A percentile compares a stretch with the other conserved stretches of the same genome.
phyloP scores from a whole-genome alignment of 2,329 filamentous ascomycete species.

The Alternaria postmessia region DNA sequence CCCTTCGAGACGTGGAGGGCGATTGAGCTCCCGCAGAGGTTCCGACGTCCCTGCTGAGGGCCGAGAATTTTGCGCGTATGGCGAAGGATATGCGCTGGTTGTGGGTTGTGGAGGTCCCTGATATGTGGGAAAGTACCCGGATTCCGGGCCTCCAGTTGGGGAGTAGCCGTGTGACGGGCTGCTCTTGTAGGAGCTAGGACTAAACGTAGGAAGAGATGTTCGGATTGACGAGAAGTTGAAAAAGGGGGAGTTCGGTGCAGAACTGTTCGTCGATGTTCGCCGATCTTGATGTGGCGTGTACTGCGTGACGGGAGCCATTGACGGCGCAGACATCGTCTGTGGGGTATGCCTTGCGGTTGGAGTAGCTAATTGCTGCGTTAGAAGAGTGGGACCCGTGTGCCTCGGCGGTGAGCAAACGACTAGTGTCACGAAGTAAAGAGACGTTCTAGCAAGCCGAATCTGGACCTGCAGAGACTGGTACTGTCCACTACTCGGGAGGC shows the following conservation, averaged over 20 bases:
- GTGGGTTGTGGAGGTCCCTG: conserved; percentile 38
- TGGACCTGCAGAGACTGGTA: conserved; percentile 48
- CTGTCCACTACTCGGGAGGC: conserved; percentile 39
- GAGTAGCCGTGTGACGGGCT: conserved; percentile 48
- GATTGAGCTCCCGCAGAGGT: conserved; percentile 36
- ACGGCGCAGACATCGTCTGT: conserved; percentile 41
- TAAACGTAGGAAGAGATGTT: conserved; percentile 46
- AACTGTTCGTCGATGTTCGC: conserved; percentile 44
- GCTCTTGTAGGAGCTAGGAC: conserved; percentile 44
- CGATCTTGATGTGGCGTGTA: conserved; percentile 39
- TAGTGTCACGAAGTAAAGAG: conserved; percentile 57
- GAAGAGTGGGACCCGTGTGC: conserved; percentile 38
- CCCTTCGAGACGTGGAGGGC: conserved; percentile 38
- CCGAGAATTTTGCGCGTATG: conserved; percentile 39
- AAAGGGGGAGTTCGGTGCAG: conserved; percentile 46
- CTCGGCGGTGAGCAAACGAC: conserved; percentile 45
- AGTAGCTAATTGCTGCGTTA: conserved; percentile 46
- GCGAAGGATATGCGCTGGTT: conserved; percentile 35
- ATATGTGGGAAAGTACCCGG: conserved; percentile 44
- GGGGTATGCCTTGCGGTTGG: conserved; percentile 39
- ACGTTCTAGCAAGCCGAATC: conserved; percentile 53
- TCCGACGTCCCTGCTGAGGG: conserved; percentile 39
- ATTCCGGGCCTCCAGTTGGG: conserved; percentile 44
- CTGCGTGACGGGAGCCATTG: conserved; percentile 34
- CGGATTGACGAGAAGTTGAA: conserved; percentile 46